Conservation (phyloP, 2,329 filamentous ascomycete genomes). For the Taxawa tesnikishii region DNA sequence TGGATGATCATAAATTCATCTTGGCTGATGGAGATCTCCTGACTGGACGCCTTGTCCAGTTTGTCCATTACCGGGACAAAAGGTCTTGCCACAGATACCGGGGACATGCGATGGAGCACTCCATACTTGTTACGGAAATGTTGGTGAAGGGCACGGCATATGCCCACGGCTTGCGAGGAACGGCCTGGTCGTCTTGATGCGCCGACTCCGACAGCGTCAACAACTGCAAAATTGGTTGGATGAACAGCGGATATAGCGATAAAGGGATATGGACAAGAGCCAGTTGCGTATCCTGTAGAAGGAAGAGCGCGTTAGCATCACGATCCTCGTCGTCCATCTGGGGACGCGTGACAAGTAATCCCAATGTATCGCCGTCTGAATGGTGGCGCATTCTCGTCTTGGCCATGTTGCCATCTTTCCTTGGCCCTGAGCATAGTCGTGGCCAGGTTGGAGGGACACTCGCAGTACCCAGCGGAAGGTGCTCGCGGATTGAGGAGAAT, state of each 20-base stretch:
- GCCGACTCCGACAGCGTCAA: slow-evolving; percentile 41
- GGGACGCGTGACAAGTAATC: not conserved
- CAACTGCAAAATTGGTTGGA: slow-evolving; percentile 78
- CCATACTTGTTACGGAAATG: slow-evolving; percentile 80
- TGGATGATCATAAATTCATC: slow-evolving; percentile 83
- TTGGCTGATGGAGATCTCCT: slow-evolving; percentile 56
- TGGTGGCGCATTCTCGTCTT: not conserved
- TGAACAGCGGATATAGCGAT: slow-evolving; percentile 60
- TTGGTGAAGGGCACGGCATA: slow-evolving; percentile 73
- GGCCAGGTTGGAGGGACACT: no score
- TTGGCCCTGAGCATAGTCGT: no score
- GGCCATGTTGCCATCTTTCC: no score
- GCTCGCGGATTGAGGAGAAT: no score
- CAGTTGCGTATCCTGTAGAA: slow-evolving; percentile 64
- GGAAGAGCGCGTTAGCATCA: slow-evolving; percentile 6
- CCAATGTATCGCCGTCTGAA: slow-evolving; percentile 2
- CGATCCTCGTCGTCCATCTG: not conserved
- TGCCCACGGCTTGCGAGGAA: slow-evolving; percentile 28
- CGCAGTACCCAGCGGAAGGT: no score
- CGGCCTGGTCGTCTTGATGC: slow-evolving; percentile 26
- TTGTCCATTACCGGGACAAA: slow-evolving; percentile 59
- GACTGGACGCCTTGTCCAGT: slow-evolving; percentile 37
- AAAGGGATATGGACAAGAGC: slow-evolving; percentile 85
- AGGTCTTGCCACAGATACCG: slow-evolving; percentile 59
- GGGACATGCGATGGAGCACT: slow-evolving; percentile 86